phyloP scores from a whole-genome alignment of 495 filamentous ascomycete species.

The Trichoderma gamsii region DNA sequence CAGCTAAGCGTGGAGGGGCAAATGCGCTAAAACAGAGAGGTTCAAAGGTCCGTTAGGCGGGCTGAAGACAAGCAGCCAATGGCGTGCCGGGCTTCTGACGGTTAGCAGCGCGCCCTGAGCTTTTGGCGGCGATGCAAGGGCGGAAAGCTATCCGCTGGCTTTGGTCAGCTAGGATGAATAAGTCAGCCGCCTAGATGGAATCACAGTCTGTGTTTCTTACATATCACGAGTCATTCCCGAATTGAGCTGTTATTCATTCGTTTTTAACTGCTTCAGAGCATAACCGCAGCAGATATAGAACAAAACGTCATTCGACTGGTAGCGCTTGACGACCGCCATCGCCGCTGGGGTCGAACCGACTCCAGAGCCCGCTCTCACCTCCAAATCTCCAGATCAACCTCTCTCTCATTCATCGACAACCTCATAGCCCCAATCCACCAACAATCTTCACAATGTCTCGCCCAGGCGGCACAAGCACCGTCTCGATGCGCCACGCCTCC shows the following conservation, averaged over 20 bases:
- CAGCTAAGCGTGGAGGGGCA: not conserved
- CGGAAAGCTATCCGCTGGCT: conserved; percentile 5
- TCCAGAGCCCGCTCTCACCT: not conserved
- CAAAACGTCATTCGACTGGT: too few relatives aligned
- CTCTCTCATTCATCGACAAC: not conserved
- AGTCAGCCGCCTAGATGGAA: not conserved
- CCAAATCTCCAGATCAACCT: not conserved
- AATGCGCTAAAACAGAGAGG: conserved; percentile 5
- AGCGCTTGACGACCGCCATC: too few relatives aligned
- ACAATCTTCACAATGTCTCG: conserved; percentile 27
- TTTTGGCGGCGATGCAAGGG: not conserved
- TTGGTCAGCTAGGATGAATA: not conserved
- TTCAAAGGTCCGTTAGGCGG: not conserved
- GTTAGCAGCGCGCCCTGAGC: not conserved
- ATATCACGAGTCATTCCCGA: too few relatives aligned
- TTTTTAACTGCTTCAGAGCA: too few relatives aligned
- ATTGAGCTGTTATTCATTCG: too few relatives aligned
- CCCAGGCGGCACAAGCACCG: conserved; percentile 10
- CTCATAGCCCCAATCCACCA: not conserved
- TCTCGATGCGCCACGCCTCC: conserved; percentile 19
- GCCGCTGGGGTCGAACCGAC: too few relatives aligned
- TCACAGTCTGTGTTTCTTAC: not conserved
- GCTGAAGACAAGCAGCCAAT: not conserved
- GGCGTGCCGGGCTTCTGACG: not conserved
- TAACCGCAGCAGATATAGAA: too few relatives aligned